Percentiles rank a stretch among this genome's conserved stretches.
Conservation (phyloP, 2,329 filamentous ascomycete genomes). For the Coniochaeta ligniaria region DNA sequence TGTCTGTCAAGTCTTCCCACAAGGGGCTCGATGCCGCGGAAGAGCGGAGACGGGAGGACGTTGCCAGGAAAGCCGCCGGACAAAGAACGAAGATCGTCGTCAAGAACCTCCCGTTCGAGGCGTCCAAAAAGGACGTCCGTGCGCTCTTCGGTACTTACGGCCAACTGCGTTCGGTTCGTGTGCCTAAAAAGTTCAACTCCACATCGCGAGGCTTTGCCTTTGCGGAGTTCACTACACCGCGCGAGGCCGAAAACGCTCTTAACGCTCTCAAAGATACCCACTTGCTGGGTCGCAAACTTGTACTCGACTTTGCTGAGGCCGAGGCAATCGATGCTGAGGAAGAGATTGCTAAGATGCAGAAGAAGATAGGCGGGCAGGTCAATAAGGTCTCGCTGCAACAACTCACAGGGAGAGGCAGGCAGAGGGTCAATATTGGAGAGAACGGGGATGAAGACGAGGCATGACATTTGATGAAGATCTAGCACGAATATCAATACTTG, state of each 20-base stretch:
- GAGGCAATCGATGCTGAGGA: conserved; percentile 89
- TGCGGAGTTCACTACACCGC: conserved; percentile 86
- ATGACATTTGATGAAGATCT: conserved; percentile 21
- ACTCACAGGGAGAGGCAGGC: conserved; percentile 74
- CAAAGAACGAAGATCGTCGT: conserved; percentile 89
- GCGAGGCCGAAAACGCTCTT: conserved; percentile 84
- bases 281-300: conserved; percentile 79
- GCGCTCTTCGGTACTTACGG: conserved; percentile 84
- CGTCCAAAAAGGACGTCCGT: conserved; percentile 85
- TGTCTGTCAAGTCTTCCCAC: conserved; percentile 81
- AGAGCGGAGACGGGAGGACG: conserved; percentile 75
- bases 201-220: conserved; percentile 91
- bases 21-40: conserved; percentile 82
- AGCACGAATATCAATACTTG: conserved; percentile 3
- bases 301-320: conserved; percentile 84
- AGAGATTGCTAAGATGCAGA: conserved; percentile 94
- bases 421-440: conserved; percentile 81
- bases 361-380: conserved; percentile 85
- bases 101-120: conserved; percentile 97
- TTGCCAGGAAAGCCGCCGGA: conserved; percentile 69
- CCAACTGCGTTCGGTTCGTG: conserved; percentile 81
- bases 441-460: conserved; percentile 54
- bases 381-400: conserved; percentile 87
- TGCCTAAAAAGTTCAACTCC: conserved; percentile 92
- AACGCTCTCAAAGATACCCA: conserved; percentile 89